These are phyloP conservation scores for Kokia cookei DNA, from an alignment of 441 rosid genomes.

Conservation along the genomic window DNA sequence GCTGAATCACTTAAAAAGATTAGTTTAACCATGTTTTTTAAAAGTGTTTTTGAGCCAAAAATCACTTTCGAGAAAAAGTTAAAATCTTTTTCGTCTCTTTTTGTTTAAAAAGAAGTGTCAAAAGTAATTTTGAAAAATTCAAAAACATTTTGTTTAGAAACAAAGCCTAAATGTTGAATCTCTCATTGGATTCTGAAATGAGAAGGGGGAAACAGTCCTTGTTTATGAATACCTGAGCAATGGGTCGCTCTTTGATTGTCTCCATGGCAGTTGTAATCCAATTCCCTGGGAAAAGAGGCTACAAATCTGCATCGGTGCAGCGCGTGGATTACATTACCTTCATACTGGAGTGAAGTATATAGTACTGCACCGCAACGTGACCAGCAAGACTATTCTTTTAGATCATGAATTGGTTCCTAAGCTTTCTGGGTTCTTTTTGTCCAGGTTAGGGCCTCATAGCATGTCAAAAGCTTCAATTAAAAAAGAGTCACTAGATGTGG, in stretches of 20 bases:
- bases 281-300: neutral
- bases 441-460: neutral
- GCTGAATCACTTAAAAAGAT: slow-evolving; percentile 22
- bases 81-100: no score
- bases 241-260: slow-evolving; percentile 4
- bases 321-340: neutral
- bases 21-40: no score
- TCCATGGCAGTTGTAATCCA: neutral
- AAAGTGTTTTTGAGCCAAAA: no score
- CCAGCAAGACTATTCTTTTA: neutral
- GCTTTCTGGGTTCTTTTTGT: neutral
- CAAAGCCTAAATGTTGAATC: slow-evolving; percentile 9
- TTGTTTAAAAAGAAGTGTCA: no score
- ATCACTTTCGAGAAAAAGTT: no score
- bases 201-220: slow-evolving; percentile 20
- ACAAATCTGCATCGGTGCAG: neutral
- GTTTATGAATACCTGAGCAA: slow-evolving; percentile 23
- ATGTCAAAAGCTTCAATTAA: neutral
- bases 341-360: neutral
- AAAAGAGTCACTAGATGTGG: neutral
- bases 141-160: no score
- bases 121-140: no score
- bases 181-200: slow-evolving; percentile 29
- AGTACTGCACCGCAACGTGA: neutral
- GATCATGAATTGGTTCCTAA: neutral